Percentiles rank a stretch among this genome's conserved stretches.
Conservation (phyloP, 1,139 yeast genomes). For the Blastobotrys malaysiensis region DNA sequence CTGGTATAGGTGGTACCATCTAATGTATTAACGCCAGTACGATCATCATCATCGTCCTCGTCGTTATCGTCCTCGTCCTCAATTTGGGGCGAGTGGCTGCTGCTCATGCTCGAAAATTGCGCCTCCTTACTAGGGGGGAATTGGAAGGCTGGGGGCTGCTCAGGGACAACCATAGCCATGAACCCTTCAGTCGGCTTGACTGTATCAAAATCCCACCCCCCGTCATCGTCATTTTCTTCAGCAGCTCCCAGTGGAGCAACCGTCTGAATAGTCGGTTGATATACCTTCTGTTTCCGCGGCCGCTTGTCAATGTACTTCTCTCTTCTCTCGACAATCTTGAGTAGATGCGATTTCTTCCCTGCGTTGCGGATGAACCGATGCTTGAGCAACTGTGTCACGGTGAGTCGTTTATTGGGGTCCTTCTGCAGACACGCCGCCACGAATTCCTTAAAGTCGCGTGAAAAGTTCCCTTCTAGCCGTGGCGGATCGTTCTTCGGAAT, state of each 20-base stretch:
- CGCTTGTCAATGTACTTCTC: conserved; percentile 5
- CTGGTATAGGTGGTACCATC: neutral
- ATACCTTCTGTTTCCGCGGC: conserved; percentile 14
- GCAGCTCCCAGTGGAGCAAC: conserved; percentile 11
- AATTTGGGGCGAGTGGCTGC: too few species aligned
- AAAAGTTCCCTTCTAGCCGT: conserved; percentile 39
- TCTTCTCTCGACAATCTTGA: conserved; percentile 27
- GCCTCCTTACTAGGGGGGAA: neutral
- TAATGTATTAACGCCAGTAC: neutral
- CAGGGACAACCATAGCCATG: neutral
- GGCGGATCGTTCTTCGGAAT: conserved; percentile 54
- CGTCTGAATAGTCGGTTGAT: conserved; percentile 19
- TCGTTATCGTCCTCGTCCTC: neutral
- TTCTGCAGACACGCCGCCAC: conserved; percentile 58
- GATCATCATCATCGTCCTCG: neutral
- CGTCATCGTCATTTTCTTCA: conserved; percentile 25
- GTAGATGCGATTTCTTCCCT: conserved; percentile 34
- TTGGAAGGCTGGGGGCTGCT: neutral
- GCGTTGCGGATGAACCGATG: conserved; percentile 54
- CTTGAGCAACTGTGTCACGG: conserved; percentile 53
- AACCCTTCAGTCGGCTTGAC: conserved; percentile 23
- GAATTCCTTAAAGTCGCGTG: conserved; percentile 54
- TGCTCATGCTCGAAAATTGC: neutral
- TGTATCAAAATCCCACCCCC: conserved; percentile 39
- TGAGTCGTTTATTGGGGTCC: conserved; percentile 53